Evolutionary conservation across 495 filamentous ascomycete species (phyloP).

Genomic region (Penicillium coffeae): DNA sequence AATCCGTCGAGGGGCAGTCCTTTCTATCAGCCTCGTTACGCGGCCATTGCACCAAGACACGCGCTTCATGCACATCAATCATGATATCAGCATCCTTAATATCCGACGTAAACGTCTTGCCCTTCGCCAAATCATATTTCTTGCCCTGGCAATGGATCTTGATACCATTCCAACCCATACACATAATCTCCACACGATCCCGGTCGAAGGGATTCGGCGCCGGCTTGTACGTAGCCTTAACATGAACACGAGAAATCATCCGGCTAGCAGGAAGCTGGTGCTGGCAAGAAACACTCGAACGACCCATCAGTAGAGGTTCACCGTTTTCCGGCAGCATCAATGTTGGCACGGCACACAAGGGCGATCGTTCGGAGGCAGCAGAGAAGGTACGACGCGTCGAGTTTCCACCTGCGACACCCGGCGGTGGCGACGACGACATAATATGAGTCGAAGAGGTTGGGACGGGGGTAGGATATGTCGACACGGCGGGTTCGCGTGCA

Average conservation of each 20-base stretch:
- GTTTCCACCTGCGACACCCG: conserved; percentile 34
- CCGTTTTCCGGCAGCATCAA: conserved; percentile 80
- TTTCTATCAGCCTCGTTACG: conserved; percentile 49
- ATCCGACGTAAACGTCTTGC: conserved; percentile 85
- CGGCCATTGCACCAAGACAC: conserved; percentile 87
- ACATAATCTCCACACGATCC: conserved; percentile 77
- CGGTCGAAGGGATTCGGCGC: conserved; percentile 58
- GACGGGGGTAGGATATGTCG: conserved; percentile 75
- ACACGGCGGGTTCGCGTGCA: conserved; percentile 51
- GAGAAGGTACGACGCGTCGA: conserved; percentile 57
- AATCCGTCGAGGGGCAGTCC: conserved; percentile 56
- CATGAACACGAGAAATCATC: conserved; percentile 86
- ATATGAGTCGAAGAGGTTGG: conserved; percentile 92
- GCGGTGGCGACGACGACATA: conserved; percentile 81
- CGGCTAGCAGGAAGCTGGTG: conserved; percentile 89
- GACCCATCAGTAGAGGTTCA: conserved; percentile 77
- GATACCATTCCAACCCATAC: conserved; percentile 92
- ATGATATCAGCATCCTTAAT: conserved; percentile 89
- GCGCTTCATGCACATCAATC: conserved; percentile 89
- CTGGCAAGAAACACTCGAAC: conserved; percentile 88
- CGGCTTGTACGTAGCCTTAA: conserved; percentile 79
- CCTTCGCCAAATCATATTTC: conserved; percentile 81
- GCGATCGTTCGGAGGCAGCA: conserved; percentile 74
- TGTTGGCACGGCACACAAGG: conserved; percentile 74
- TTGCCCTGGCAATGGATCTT: conserved; percentile 90